Evolutionary conservation across 108 stramenopile genomes (phyloP), one percentile per base, ranked within the genome.

Genomic region (Cylindrotheca closterium): DNA sequence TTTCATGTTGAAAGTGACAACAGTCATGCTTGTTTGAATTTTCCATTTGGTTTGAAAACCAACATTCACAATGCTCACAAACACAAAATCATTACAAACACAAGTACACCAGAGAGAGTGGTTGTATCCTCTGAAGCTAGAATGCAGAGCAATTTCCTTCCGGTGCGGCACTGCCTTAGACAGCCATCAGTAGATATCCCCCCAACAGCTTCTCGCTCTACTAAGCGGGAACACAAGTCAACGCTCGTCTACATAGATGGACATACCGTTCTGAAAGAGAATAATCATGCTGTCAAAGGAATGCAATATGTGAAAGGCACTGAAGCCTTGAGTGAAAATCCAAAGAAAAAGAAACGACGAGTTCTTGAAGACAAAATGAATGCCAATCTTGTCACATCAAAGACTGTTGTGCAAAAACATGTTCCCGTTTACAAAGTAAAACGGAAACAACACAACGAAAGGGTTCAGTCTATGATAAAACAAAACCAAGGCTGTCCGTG

Each of bases 201-300:
- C n/a, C n/a, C n/a, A n/a, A n/a, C n/a, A n/a, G n/a, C n/a, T n/a
- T n/a, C n/a, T n/a, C n/a, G n/a, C n/a, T n/a, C n/a, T n/a, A n/a
- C 81, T 15, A 53, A 63, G 17, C 78, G 84, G 0, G 52, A 70
- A 45, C 64, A 79, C n/a, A 71, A 46, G 15, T 69, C 68, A 59
- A 85, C 84, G 7, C 70, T 71, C 23, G 82, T 82, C 33, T 28
- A 67, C 17, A 66, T 85, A 26, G 67, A 80, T 49, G 84, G 84
- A 19, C 78, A 85, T 59, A 54, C 75, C 61, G 71, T 85, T 55
- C 69, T 77, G 60, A 63, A 47, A 21, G 22, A 55, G 18, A 82
- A 84, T 55, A 84, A 84, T 51, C 80, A 84, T 54, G 51, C 65
- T 21, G 69, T 84, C 30, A 71, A 60, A 4, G 83, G 79, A n/a